Base-by-base conservation (phyloP, 306 rosid species). In the Pterocarpus santalinus region DNA sequence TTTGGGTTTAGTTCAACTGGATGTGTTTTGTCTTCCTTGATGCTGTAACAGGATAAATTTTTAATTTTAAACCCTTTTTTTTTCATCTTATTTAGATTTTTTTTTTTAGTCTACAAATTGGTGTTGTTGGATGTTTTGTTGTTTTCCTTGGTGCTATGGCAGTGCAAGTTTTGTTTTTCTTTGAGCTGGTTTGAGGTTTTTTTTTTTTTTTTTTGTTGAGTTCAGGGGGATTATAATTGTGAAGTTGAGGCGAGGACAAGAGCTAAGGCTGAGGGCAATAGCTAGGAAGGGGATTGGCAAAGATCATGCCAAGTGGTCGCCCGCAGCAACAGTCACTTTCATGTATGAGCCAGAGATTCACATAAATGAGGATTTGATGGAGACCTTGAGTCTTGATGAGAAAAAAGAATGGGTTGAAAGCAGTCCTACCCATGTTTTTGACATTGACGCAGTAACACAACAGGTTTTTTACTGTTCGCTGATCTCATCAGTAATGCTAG, bases 221-320 rank as follows among this genome's bases (percentile, higher is more conserved):
- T 86, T 63, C 64, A 93, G 99, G 85, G 99, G 99, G 61, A 84
- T 95, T 87, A 95, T 90, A 72, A 93, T 95, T 83, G 99, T 95
- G 82, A 93, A 95, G 87, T 55, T 95, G 80, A 84, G 98, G 13
- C 75, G 92, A 39, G 99, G 99, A 58, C 98, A 95, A 83, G 99
- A 95, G 73, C 87, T 95, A 86, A 90, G 91, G 94, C 86, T 95
- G 85, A 88, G 99, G 71, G 99, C 99, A 69, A 92, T 95, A 78
- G 97, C 98, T 65, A 89, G 98, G 75, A 95, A 95, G 75, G 99
- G 99, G 46, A 95, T 95, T 79, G 99, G 98, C 32, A 95, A 95
- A 79, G 99, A 95, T 88, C 99, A 95, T 82, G 98, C 99, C 6
- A 93, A 95, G 85, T 95, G 99, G 99, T 93, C 98, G 0, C 99